Conservation (phyloP, 2,329 filamentous ascomycete species). For the Pyricularia grisea region DNA sequence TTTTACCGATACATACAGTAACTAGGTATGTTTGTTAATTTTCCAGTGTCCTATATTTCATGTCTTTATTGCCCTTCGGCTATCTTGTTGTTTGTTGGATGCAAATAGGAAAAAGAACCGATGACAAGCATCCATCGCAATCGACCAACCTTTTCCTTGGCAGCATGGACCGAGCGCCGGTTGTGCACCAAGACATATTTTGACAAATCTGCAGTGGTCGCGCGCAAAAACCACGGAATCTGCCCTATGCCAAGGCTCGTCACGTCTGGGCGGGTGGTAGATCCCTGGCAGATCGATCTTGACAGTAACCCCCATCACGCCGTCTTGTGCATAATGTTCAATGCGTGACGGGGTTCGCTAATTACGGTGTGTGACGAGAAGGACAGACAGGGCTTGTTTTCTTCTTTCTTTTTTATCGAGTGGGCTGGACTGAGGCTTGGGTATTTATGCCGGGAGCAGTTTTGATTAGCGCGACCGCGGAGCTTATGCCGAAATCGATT, state of each 20-base stretch:
- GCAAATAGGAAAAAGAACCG: background rate
- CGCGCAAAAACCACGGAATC: background rate
- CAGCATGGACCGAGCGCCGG: background rate
- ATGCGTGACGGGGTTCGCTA: background rate
- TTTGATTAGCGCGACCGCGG: background rate
- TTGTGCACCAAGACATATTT: background rate
- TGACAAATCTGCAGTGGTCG: background rate
- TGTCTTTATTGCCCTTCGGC: no score
- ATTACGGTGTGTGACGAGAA: background rate
- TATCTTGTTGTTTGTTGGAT: background rate
- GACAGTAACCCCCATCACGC: background rate
- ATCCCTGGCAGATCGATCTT: constrained; percentile 1
- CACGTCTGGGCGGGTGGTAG: background rate
- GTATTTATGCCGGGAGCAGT: background rate
- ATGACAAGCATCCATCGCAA: background rate
- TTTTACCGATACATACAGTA: background rate
- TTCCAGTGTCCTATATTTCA: background rate
- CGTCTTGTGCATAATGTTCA: background rate
- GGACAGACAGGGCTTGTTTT: background rate
- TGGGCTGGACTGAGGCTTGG: background rate
- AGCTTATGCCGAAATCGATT: background rate
- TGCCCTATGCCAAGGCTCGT: background rate
- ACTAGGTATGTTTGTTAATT: background rate
- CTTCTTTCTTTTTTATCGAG: background rate
- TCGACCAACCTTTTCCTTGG: background rate